phyloP scores from a whole-genome alignment of 2,329 filamentous ascomycete genomes.

The Diplodia scrobiculata region DNA sequence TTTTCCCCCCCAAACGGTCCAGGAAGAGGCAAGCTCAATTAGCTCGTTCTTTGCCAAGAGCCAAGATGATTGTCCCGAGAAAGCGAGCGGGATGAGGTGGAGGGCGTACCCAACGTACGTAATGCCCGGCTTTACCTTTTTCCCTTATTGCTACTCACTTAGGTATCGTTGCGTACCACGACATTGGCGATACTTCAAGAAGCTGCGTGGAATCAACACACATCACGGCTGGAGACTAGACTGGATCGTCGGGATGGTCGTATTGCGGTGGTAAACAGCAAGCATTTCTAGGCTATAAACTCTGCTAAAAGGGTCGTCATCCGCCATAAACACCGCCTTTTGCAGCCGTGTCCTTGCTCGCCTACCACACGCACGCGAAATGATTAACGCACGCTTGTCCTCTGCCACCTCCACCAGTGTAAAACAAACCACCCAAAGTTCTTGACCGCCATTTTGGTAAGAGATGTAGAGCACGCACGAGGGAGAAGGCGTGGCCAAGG shows the following conservation, averaged over 20 bases:
- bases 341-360: constrained; percentile 24
- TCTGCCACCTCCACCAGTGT: constrained; percentile 25
- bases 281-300: constrained; percentile 28
- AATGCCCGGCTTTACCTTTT: background rate
- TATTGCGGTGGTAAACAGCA: constrained; percentile 28
- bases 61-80: background rate
- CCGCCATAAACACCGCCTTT: constrained; percentile 26
- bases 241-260: constrained; percentile 9
- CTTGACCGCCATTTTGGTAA: constrained; percentile 29
- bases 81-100: background rate
- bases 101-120: background rate
- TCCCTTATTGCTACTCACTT: background rate
- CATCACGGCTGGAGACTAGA: background rate
- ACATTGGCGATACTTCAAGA: background rate
- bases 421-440: constrained; percentile 29
- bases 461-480: constrained; percentile 29
- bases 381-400: constrained; percentile 28
- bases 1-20: too few relatives aligned
- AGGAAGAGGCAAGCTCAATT: background rate
- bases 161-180: background rate
- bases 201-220: background rate
- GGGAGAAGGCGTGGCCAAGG: constrained; percentile 24
- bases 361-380: constrained; percentile 26
- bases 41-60: background rate
- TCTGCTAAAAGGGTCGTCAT: constrained; percentile 26